Evolutionary conservation across 2,329 filamentous ascomycete species (phyloP), one percentile per base, ranked within the genome.

Genomic region (Clonostachys solani): DNA sequence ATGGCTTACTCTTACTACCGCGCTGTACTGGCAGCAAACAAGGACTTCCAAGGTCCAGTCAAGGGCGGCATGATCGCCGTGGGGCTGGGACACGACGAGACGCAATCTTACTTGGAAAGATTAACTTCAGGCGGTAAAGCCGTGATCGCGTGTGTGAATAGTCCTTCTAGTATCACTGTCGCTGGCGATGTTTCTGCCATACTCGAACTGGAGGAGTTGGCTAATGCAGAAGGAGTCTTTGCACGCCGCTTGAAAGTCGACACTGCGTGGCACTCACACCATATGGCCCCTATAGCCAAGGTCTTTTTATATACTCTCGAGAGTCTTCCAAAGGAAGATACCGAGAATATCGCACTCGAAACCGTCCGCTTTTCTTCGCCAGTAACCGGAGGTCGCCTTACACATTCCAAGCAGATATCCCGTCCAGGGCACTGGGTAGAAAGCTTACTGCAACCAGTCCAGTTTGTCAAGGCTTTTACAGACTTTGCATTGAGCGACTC

Each of bases 111-210:
- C 64, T 5, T 57, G 63, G 12, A 60, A 58, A 9, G 51, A 60
- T 16, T 45, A 35, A 3, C 42, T 50, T 33, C 44, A 48, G 29
- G 49, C 42, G 7, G 37, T 46, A 6, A 13, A 15, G 2, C 36
- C 34, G 5, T 46, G 3, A 55, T 67, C 38, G 66, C 61, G 9
- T 74, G 73, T 52, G 65, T 69, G 49, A 79, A 78, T 59, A 74
- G 71, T 40, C 73, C 73, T 1, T 59, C 62, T 1, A 77, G 67
- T 44, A 54, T 73, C 9, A 77, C 74, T 0, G 60, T 78, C 0
- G 74, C 74, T 0, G 74, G 74, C 12, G 69, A 72, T 23, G 38
- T 36, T 1, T 46, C 51, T 2, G 52, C 55, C 29, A 49, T 70
- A 4, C 44, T 52, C 2, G 55, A 58, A 7, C 47, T 68, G 6